Conservation (phyloP, 1,139 yeast genomes). For the Scheffersomyces parashehatae region DNA sequence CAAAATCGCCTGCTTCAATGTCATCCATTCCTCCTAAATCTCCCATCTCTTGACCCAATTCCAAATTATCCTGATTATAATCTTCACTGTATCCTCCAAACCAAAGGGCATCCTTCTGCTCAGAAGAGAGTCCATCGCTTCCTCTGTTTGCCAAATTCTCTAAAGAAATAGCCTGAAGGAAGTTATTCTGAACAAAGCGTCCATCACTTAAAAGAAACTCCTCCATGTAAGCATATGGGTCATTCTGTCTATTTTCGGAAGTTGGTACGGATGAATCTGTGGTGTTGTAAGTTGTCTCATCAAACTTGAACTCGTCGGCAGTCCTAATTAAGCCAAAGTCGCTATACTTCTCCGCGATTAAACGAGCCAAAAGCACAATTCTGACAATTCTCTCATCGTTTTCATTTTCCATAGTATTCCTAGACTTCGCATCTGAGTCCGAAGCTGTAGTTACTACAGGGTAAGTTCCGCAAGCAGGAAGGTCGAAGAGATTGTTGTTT, state of each 20-base stretch:
- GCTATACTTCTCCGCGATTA: slow-evolving; percentile 47
- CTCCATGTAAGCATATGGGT: slow-evolving; percentile 29
- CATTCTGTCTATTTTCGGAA: slow-evolving; percentile 11
- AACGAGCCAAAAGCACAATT: slow-evolving; percentile 49
- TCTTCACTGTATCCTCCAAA: slow-evolving; percentile 23
- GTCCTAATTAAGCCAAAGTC: slow-evolving; percentile 56
- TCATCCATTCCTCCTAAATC: slow-evolving; percentile 1
- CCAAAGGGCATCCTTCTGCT: slow-evolving; percentile 22
- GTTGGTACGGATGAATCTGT: slow-evolving; percentile 20
- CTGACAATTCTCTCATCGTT: slow-evolving; percentile 52
- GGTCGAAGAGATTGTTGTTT: slow-evolving; percentile 57
- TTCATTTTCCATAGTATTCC: slow-evolving; percentile 31
- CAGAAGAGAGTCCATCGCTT: slow-evolving; percentile 9
- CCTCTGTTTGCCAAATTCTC: slow-evolving; percentile 19
- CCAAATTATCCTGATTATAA: slow-evolving; percentile 14
- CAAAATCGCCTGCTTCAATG: slow-evolving; percentile 12
- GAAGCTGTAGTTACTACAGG: slow-evolving; percentile 24
- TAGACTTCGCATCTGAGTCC: slow-evolving; percentile 18
- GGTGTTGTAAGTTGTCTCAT: slow-evolving; percentile 26
- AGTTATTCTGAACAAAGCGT: slow-evolving; percentile 44
- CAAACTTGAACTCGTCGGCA: slow-evolving; percentile 45
- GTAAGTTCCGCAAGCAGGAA: slow-evolving; percentile 64
- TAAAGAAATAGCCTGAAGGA: slow-evolving; percentile 36
- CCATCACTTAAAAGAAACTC: slow-evolving; percentile 44
- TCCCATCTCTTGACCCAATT: slow-evolving; percentile 14